phyloP scores from a whole-genome alignment of 2,329 filamentous ascomycete species.

The Setomelanomma holmii region DNA sequence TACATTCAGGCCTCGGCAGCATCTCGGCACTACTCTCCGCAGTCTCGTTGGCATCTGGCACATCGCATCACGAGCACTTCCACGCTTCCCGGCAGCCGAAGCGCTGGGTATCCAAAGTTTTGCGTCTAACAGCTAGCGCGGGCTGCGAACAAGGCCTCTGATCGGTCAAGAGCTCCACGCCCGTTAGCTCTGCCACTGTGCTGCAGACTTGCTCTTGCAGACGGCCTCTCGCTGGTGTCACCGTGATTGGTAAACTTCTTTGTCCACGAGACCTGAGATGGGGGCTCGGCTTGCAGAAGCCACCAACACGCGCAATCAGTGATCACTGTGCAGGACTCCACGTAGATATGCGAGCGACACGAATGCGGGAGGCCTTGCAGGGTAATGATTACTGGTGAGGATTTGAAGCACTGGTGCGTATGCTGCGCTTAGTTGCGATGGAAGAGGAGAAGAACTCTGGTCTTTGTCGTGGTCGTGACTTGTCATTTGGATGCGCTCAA shows the following conservation, averaged over 20 bases:
- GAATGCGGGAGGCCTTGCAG: background rate
- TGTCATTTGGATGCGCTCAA: no score
- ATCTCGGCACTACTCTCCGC: slow-evolving; percentile 1
- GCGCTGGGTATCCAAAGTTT: background rate
- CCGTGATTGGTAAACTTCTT: slow-evolving; percentile 4
- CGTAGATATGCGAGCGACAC: background rate
- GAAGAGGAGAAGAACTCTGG: no score
- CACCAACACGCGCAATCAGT: background rate
- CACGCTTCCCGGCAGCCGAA: background rate
- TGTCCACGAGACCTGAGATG: slow-evolving; percentile 12
- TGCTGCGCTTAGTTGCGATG: background rate
- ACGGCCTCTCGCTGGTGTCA: slow-evolving; percentile 1
- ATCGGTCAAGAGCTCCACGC: slow-evolving; percentile 4
- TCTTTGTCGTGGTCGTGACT: no score
- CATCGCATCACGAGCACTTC: background rate
- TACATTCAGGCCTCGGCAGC: background rate
- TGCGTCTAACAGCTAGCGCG: slow-evolving; percentile 5
- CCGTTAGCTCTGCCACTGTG: slow-evolving; percentile 11
- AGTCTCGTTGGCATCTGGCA: background rate
- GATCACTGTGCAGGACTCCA: slow-evolving; percentile 1
- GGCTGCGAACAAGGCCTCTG: slow-evolving; percentile 5
- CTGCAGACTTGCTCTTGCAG: slow-evolving; percentile 9
- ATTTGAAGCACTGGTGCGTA: slow-evolving; percentile 1
- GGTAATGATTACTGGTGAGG: background rate
- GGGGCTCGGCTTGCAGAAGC: slow-evolving; percentile 1